Conservation (phyloP, 805 yeast genomes). For the Barnettozyma siamensis region DNA sequence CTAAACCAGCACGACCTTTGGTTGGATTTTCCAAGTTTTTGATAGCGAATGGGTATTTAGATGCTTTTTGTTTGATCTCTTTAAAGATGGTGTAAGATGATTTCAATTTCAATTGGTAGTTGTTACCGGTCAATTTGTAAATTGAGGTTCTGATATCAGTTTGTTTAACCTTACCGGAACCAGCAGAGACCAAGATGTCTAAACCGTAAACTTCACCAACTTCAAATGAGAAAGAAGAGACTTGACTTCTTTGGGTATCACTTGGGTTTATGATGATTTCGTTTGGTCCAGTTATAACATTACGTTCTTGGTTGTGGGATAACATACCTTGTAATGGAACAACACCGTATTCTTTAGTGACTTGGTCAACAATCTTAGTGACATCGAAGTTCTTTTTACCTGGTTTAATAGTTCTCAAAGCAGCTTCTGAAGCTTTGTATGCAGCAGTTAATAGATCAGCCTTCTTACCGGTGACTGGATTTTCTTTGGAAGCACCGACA, state of each 20-base stretch:
- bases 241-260: conserved; percentile 56
- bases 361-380: conserved; percentile 57
- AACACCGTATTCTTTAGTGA: conserved; percentile 53
- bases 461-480: conserved; percentile 43
- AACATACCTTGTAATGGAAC: conserved; percentile 73
- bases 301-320: conserved; percentile 61
- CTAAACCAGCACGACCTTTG: conserved; percentile 68
- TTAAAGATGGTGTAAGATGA: conserved; percentile 60
- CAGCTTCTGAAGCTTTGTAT: conserved; percentile 75
- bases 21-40: conserved; percentile 62
- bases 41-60: conserved; percentile 64
- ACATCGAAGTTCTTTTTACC: conserved; percentile 73
- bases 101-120: conserved; percentile 64
- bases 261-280: conserved; percentile 72
- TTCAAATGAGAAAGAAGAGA: conserved; percentile 61
- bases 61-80: conserved; percentile 61
- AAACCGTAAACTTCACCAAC: conserved; percentile 75
- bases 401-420: conserved; percentile 58
- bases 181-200: conserved; percentile 60
- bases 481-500: conserved; percentile 44
- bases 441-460: conserved; percentile 71
- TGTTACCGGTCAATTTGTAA: conserved; percentile 65
- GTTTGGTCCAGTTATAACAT: conserved; percentile 67
- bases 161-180: conserved; percentile 59
- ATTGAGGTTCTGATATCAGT: conserved; percentile 60